Percentiles rank a stretch among this genome's conserved stretches.
These are phyloP conservation scores for Calonectria montana DNA, from an alignment of 2,329 filamentous ascomycete species.

Conservation along the genomic window DNA sequence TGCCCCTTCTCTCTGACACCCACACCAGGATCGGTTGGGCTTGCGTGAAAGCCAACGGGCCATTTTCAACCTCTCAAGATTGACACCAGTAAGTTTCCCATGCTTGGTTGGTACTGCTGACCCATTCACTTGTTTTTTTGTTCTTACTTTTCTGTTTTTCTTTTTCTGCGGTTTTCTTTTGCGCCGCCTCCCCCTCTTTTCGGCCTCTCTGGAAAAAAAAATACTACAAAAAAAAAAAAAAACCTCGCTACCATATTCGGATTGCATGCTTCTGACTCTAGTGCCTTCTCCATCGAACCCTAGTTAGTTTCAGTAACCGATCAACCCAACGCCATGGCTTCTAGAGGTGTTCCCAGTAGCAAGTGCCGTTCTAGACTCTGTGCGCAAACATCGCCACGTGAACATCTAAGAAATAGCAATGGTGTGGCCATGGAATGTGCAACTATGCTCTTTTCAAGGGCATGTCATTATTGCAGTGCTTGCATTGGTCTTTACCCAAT, in stretches of 20 bases:
- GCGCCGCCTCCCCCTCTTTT: not conserved
- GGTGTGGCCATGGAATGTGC: not conserved
- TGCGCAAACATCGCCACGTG: not conserved
- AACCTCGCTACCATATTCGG: not conserved
- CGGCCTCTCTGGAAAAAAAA: not conserved
- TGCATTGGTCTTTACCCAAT: not conserved
- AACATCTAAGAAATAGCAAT: not conserved
- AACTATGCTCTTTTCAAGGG: not conserved
- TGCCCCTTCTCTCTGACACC: not conserved
- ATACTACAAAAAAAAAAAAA: not conserved
- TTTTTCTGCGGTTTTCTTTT: not conserved
- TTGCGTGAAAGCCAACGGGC: not conserved
- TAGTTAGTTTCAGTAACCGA: slow-evolving; percentile 4
- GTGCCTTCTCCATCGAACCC: slow-evolving; percentile 4
- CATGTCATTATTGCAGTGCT: not conserved
- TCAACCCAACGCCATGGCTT: slow-evolving; percentile 19
- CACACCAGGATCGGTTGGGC: not conserved
- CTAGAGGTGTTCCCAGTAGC: not conserved
- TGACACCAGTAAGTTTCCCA: not conserved
- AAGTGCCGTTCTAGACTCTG: not conserved
- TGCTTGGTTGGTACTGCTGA: not conserved
- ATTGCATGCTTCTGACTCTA: not conserved
- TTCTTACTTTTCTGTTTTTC: not conserved
- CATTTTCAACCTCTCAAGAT: not conserved
- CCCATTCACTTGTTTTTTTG: no score